Percentiles rank a stretch among this genome's conserved stretches.
Evolutionary conservation across 768 basidiomycete genomes (phyloP).

Genomic region (Boletus reticulatus): DNA sequence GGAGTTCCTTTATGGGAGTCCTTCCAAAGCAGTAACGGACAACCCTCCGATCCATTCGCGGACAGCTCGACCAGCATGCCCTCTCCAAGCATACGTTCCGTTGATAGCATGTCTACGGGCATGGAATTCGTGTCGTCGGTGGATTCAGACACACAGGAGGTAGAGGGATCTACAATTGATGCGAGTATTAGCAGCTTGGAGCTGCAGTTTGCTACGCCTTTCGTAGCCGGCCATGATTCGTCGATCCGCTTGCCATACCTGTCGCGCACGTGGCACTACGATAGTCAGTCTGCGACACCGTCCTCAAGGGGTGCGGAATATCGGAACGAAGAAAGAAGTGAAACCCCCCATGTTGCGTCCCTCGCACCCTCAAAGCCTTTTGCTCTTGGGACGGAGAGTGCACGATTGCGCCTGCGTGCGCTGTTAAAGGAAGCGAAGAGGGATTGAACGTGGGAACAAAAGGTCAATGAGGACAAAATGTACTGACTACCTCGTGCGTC

Average conservation of each 20-base stretch:
- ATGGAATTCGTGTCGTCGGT: neutral
- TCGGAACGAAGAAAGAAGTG: neutral
- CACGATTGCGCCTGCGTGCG: conserved; percentile 12
- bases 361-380: conserved; percentile 1
- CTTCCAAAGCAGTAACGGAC: conserved; percentile 6
- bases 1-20: conserved; percentile 2
- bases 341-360: neutral
- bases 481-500: neutral
- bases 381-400: conserved; percentile 2
- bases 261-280: conserved; percentile 21
- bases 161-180: neutral
- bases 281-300: neutral
- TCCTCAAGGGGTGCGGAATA: neutral
- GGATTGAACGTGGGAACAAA: neutral
- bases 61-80: conserved; percentile 2
- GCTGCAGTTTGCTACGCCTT: conserved; percentile 15
- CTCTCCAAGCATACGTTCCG: conserved; percentile 1
- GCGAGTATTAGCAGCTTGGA: conserved; percentile 20
- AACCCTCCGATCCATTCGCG: conserved; percentile 18
- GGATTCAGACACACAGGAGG: neutral
- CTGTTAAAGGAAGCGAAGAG: conserved; percentile 18
- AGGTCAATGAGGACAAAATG: no score
- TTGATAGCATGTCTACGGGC: conserved; percentile 10
- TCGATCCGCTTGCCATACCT: conserved; percentile 2
- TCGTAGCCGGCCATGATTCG: neutral